Conservation (phyloP, 2,329 filamentous ascomycete species). For the Alternaria tenuissima region DNA sequence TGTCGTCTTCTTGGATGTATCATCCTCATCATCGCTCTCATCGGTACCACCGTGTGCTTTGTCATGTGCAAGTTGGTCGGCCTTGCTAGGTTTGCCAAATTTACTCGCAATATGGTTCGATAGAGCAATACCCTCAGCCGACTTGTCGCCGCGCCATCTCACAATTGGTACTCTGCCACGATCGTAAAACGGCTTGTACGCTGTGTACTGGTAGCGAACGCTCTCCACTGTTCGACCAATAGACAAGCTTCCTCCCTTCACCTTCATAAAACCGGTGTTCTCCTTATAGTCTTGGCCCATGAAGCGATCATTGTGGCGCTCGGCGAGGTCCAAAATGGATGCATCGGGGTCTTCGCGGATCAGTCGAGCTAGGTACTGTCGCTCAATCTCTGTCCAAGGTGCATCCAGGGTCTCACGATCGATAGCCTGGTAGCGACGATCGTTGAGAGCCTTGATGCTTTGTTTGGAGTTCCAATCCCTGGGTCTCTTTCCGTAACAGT, state of each 20-base stretch:
- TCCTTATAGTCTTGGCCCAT: conserved; percentile 19
- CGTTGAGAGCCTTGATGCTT: conserved; percentile 38
- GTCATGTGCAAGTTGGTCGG: conserved; percentile 12
- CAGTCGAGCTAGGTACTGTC: conserved; percentile 27
- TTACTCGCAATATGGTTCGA: conserved; percentile 1
- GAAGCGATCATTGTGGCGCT: conserved; percentile 35
- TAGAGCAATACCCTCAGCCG: conserved; percentile 7
- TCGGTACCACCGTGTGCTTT: not conserved
- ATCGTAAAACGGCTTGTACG: conserved; percentile 33
- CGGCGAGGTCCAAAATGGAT: conserved; percentile 37
- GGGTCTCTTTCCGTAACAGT: conserved; percentile 27
- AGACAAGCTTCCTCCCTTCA: conserved; percentile 5
- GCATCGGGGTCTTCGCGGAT: conserved; percentile 22
- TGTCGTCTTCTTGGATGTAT: not conserved
- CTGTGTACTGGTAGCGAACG: conserved; percentile 36
- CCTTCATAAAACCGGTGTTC: conserved; percentile 14
- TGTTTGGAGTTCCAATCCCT: conserved; percentile 35
- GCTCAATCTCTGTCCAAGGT: conserved; percentile 30
- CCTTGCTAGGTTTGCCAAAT: conserved; percentile 15
- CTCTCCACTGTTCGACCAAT: conserved; percentile 39
- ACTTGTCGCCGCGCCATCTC: conserved; percentile 17
- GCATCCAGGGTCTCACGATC: conserved; percentile 28
- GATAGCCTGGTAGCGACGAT: conserved; percentile 36
- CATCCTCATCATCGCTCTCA: not conserved
- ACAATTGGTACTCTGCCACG: conserved; percentile 20